Conservation (phyloP, 2,329 filamentous ascomycete species). For the Penicillium polonicum region DNA sequence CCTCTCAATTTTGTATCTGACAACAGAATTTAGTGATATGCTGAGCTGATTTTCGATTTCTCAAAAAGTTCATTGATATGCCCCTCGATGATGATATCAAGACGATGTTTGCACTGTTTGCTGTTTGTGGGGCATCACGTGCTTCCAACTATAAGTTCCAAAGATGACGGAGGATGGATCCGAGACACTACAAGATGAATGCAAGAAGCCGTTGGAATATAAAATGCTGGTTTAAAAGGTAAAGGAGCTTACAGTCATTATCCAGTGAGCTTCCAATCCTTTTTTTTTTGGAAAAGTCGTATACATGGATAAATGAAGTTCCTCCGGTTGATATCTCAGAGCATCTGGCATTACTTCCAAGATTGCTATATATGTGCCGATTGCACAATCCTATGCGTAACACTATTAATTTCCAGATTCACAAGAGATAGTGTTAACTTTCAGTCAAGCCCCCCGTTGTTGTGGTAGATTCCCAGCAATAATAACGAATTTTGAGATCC, state of each 20-base stretch:
- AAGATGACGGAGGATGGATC: neutral
- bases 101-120: conserved; percentile 6
- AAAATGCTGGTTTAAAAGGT: neutral
- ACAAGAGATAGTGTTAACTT: neutral
- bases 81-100: conserved; percentile 23
- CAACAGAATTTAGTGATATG: neutral
- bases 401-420: neutral
- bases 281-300: neutral
- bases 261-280: neutral
- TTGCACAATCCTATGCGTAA: neutral
- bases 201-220: neutral
- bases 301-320: neutral
- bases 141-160: neutral
- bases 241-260: accelerated
- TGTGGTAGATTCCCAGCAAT: neutral
- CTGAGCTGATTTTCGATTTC: neutral
- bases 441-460: neutral
- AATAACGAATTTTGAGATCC: neutral
- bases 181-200: neutral
- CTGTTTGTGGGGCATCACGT: neutral
- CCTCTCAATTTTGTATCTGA: neutral
- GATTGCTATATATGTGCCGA: neutral
- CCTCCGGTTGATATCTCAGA: neutral
- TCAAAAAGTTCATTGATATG: conserved; percentile 2
- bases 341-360: neutral